Conservation (phyloP, 306 rosid genomes). For the Cicer cuneatum region DNA sequence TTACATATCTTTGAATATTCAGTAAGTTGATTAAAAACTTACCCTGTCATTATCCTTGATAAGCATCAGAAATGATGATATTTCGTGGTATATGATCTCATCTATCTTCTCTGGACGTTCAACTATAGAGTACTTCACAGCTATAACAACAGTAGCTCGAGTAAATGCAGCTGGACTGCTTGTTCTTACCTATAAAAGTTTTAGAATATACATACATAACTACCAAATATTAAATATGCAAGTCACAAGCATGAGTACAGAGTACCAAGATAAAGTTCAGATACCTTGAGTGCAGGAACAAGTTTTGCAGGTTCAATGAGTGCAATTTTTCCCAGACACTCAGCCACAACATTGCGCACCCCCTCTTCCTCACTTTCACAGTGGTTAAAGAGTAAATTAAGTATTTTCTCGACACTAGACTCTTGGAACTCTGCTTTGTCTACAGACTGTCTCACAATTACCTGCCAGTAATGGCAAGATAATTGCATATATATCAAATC, state of each 20-base stretch:
- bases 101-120: slow-evolving; percentile 99
- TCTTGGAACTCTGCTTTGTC: slow-evolving; percentile 96
- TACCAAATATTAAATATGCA: slow-evolving; percentile 38
- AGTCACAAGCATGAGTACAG: slow-evolving; percentile 37
- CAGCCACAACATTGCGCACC: slow-evolving; percentile 97
- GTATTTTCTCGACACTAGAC: slow-evolving; percentile 95
- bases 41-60: slow-evolving; percentile 95
- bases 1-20: slow-evolving; percentile 21
- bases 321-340: slow-evolving; percentile 96
- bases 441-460: slow-evolving; percentile 93
- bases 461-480: slow-evolving; percentile 57
- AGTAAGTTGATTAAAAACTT: slow-evolving; percentile 45
- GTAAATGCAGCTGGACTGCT: slow-evolving; percentile 94
- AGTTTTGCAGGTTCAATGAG: slow-evolving; percentile 96
- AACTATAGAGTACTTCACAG: slow-evolving; percentile 95
- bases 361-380: slow-evolving; percentile 99
- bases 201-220: slow-evolving; percentile 34
- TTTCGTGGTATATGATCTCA: slow-evolving; percentile 90
- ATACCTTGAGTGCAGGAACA: slow-evolving; percentile 97
- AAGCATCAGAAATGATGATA: slow-evolving; percentile 94
- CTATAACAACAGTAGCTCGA: slow-evolving; percentile 97
- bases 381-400: slow-evolving; percentile 89
- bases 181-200: slow-evolving; percentile 71
- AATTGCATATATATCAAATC: slow-evolving; percentile 28
- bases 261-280: slow-evolving; percentile 20